Evolutionary conservation across 2,329 filamentous ascomycete species (phyloP).

Genomic region (Colletotrichum incanum): DNA sequence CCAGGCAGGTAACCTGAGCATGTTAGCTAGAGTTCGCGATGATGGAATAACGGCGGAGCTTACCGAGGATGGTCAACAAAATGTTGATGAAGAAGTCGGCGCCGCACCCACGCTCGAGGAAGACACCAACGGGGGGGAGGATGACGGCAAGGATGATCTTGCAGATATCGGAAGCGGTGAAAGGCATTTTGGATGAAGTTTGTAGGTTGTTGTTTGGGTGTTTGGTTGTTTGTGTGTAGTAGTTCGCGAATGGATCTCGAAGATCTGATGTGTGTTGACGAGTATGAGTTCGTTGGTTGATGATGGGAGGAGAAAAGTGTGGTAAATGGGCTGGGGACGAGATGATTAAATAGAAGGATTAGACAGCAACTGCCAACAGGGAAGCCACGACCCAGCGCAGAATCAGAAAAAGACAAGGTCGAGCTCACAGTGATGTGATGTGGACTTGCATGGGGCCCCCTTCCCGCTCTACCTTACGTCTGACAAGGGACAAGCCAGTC

Average conservation of each 20-base stretch:
- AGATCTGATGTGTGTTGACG: slow-evolving; percentile 13
- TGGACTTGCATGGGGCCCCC: slow-evolving; percentile 43
- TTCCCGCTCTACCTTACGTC: slow-evolving; percentile 39
- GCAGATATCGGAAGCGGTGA: slow-evolving; percentile 72
- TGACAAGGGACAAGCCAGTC: slow-evolving; percentile 42
- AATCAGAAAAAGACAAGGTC: slow-evolving; percentile 20
- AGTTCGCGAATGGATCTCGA: slow-evolving; percentile 26
- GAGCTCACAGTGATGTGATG: slow-evolving; percentile 44
- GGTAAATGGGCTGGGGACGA: slow-evolving; percentile 35
- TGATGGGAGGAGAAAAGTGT: not conserved
- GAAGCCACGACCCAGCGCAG: slow-evolving; percentile 5
- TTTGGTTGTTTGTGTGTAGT: slow-evolving; percentile 24
- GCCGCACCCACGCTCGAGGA: slow-evolving; percentile 93
- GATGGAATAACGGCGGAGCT: slow-evolving; percentile 41
- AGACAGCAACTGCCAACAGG: slow-evolving; percentile 7
- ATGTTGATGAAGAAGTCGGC: slow-evolving; percentile 94
- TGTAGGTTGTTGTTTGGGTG: not conserved
- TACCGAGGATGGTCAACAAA: slow-evolving; percentile 82
- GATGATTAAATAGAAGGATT: slow-evolving; percentile 22
- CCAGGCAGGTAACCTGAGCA: slow-evolving; percentile 76
- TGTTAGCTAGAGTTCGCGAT: slow-evolving; percentile 10
- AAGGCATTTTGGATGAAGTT: slow-evolving; percentile 64
- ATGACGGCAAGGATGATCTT: slow-evolving; percentile 89
- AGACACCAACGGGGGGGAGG: slow-evolving; percentile 91
- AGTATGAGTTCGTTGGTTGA: slow-evolving; percentile 34